Percentiles rank a stretch among this genome's conserved stretches.
Conservation (phyloP, 495 filamentous ascomycete genomes). For the Neurospora sp. region DNA sequence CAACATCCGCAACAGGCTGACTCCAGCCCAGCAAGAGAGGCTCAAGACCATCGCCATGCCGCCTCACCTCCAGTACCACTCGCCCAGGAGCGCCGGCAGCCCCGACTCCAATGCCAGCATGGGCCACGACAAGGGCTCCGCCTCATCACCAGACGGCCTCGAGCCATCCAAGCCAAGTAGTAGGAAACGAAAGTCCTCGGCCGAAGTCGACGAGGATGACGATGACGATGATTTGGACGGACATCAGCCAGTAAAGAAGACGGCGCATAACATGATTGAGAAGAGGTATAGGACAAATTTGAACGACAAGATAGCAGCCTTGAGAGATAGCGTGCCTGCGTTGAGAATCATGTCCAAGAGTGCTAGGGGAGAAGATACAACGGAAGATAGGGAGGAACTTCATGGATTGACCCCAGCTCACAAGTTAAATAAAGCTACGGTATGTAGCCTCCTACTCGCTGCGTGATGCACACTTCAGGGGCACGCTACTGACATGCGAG, state of each 20-base stretch:
- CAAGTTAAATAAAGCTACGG: constrained; percentile 94
- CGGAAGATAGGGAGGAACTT: constrained; percentile 63
- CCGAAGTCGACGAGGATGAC: constrained; percentile 37
- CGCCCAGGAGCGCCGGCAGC: constrained; percentile 41
- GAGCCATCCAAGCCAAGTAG: constrained; percentile 37
- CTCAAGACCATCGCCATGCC: constrained; percentile 49
- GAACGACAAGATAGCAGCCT: constrained; percentile 89
- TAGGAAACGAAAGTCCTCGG: constrained; percentile 56
- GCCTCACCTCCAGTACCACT: constrained; percentile 42
- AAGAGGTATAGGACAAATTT: constrained; percentile 93
- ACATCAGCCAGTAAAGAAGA: constrained; percentile 80
- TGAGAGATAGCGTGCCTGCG: constrained; percentile 83
- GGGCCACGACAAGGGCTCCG: constrained; percentile 30
- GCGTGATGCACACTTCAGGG: neutral
- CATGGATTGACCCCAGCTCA: constrained; percentile 71
- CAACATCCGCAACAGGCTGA: constrained; percentile 27
- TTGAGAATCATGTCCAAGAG: constrained; percentile 66
- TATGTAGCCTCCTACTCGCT: constrained; percentile 18
- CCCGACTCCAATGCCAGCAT: constrained; percentile 31
- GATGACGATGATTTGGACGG: constrained; percentile 44
- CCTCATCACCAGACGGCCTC: constrained; percentile 36
- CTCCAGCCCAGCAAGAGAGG: constrained; percentile 43
- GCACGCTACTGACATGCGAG: constrained; percentile 1
- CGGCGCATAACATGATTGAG: constrained; percentile 95
- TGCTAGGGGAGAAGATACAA: constrained; percentile 54